Evolutionary conservation across 2,329 filamentous ascomycete genomes (phyloP), one percentile per base, ranked within the genome.

Genomic region (Aspergillus awamori): DNA sequence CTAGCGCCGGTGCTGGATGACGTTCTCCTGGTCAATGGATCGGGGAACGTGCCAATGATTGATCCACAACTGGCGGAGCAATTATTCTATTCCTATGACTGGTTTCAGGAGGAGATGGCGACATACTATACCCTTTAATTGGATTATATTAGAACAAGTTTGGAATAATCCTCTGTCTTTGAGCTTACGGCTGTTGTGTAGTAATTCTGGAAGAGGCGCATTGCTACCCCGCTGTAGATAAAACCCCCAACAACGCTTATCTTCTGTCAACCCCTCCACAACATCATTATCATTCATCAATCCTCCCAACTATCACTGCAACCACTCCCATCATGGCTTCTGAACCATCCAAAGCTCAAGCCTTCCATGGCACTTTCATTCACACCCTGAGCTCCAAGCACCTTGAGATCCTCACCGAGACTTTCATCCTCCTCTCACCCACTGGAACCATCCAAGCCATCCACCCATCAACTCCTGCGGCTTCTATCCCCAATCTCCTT

Each of bases 51-150:
- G 30, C 73, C 74, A 3, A 69, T 72, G 56, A 70, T 76, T 26
- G 73, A 76, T 65, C 72, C 74, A 5, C 71, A 74, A 57, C 67
- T 76, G 69, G 74, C 74, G 22, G 73, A 76, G 45, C 74, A 76
- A 63, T 62, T 76, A 52, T 74, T 71, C 26, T 76, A 76, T 60
- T 76, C 73, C 2, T 76, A 76, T 58, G 74, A 76, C 63, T 76
- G 74, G 74, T 76, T 76, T 39, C 74, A 76, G 59, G 72, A 76
- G 65, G 74, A 76, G 60, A 75, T 76, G 72, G 73, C 74, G 45
- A 74, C 68, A 28, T 76, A 73, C 65, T 76, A 76, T 73, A 76
- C 73, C 67, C 69, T 76, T 60, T 75, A 60, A 68, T 53, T 28
- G 58, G 57, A 22, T 20, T 51, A 17, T 17, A 7, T 20, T 11